These are phyloP conservation scores for Solanum clarkiae DNA, from an alignment of 257 asterid species.

Conservation along the genomic window DNA sequence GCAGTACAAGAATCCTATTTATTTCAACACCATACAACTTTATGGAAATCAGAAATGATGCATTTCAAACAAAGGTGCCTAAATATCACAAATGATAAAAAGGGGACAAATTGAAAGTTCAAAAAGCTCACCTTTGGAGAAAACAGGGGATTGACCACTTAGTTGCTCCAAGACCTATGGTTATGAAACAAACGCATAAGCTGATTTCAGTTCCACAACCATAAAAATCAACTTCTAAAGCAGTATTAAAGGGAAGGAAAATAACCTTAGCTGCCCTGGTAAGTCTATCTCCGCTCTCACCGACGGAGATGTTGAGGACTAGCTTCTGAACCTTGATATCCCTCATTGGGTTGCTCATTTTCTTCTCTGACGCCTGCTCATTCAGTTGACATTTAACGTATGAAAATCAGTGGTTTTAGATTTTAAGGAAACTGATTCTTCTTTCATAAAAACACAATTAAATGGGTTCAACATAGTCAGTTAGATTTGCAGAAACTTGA, in stretches of 20 bases:
- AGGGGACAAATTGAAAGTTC: neutral
- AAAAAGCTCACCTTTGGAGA: conserved; percentile 35
- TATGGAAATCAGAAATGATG: neutral
- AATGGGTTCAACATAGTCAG: neutral
- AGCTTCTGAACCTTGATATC: conserved; percentile 62
- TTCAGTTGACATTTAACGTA: neutral
- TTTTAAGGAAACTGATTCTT: neutral
- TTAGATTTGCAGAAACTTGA: neutral
- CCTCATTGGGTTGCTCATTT: conserved; percentile 47
- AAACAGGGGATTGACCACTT: conserved; percentile 50
- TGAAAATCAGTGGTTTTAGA: neutral
- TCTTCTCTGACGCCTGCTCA: conserved; percentile 48
- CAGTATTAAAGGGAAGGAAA: neutral
- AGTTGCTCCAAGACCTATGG: conserved; percentile 47
- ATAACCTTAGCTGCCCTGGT: conserved; percentile 46
- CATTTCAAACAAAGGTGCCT: neutral
- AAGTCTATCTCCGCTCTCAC: conserved; percentile 63
- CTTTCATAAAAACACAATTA: neutral
- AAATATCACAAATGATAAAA: neutral
- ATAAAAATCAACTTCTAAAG: neutral
- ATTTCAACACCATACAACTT: neutral
- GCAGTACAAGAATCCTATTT: neutral
- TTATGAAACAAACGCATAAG: neutral
- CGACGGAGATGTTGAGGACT: conserved; percentile 59
- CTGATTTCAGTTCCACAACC: neutral